These are phyloP conservation scores for Ascoidea tarda DNA, from an alignment of 805 yeast species.

Conservation along the genomic window DNA sequence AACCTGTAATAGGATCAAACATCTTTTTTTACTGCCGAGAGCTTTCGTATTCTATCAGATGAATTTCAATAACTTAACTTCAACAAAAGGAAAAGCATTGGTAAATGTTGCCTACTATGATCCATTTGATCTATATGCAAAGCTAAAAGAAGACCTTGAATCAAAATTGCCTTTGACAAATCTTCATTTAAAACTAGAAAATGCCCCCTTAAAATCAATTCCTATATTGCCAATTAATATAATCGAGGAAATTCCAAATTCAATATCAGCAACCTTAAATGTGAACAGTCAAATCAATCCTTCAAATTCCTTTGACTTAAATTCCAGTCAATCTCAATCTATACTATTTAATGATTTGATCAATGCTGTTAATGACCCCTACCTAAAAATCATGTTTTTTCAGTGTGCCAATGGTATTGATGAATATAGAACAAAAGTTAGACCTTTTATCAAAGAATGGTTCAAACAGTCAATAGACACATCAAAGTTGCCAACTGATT, in stretches of 20 bases:
- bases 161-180: constrained; percentile 42
- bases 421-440: constrained; percentile 59
- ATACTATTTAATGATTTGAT: constrained; percentile 12
- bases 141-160: constrained; percentile 27
- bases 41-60: background rate
- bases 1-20: no score
- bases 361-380: constrained; percentile 30
- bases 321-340: constrained; percentile 18
- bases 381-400: constrained; percentile 56
- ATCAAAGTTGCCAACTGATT: constrained; percentile 34
- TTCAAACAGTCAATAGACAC: constrained; percentile 27
- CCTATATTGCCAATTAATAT: constrained; percentile 40
- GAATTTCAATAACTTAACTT: background rate
- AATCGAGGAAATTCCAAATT: constrained; percentile 40
- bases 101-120: constrained; percentile 37
- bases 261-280: constrained; percentile 3
- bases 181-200: constrained; percentile 50
- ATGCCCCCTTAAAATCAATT: constrained; percentile 48
- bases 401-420: constrained; percentile 48
- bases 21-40: background rate
- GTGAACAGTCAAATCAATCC: background rate
- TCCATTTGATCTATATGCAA: constrained; percentile 48
- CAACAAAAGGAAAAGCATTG: constrained; percentile 1
- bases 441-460: constrained; percentile 83
- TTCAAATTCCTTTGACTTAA: background rate